Base-by-base conservation (phyloP, 768 basidiomycete species). In the Termitomyces sp. region DNA sequence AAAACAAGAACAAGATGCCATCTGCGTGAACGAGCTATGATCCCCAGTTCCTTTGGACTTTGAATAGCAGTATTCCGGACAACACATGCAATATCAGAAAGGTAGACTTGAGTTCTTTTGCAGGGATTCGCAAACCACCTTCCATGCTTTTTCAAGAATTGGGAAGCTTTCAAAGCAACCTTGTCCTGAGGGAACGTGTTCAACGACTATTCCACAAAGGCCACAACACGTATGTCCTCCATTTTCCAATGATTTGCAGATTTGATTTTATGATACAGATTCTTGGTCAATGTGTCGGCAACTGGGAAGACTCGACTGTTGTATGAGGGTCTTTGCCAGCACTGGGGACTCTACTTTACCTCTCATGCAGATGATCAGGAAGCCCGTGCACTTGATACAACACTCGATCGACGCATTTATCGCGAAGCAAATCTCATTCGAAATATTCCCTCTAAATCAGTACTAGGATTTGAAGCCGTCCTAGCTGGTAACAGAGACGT, bases 221-320 rank as follows among this genome's bases (percentile, higher is more conserved):
- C 1, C 42, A 38, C 3, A 39, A 53, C n/a, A 53, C 42, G 52
- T 53, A 16, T 5, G 43, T 53, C 5, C 18, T 15, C 1, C n/a
- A 2, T 0, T 13, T 12, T 9, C 7, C 18, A 27, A 9, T 12
- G 3, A 12, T 13, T 42, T 13, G 5, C 9, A 18, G 22, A 20
- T 0, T 16, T 38, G 7, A 42, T 9, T 11, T 13, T 23, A 3
- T 23, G 2, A 16, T 22, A 31, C 23, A 54, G 53, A 23, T 54
- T 54, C 4, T 22, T 49, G 4, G 53, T 54, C 25, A 54, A 54
- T 16, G 46, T 47, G 3, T 54, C 53, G 11, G 53, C 46, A 22
- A 49, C 46, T 10, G n/a, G n/a, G n/a, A n/a, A n/a, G n/a, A n/a
- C n/a, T n/a, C n/a, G n/a, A n/a, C n/a, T n/a, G n/a, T n/a, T n/a